These are phyloP conservation scores for Magnaporthiopsis poae DNA, from an alignment of 2,329 filamentous ascomycete species.

Conservation along the genomic window DNA sequence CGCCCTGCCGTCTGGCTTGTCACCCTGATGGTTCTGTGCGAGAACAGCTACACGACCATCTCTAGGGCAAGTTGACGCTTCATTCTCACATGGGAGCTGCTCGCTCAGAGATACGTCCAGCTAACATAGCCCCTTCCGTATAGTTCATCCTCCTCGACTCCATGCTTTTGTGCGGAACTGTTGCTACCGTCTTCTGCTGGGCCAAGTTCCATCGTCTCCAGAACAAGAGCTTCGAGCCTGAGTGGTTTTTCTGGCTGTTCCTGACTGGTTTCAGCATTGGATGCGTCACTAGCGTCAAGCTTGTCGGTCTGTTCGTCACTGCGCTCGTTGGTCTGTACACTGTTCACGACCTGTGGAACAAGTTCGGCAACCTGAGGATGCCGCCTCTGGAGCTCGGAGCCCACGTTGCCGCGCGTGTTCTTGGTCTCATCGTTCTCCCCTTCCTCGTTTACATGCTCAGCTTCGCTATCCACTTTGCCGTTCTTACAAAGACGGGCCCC, in stretches of 20 bases:
- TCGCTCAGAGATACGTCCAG: not conserved
- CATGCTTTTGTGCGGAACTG: constrained; percentile 98
- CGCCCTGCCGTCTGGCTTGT: constrained; percentile 87
- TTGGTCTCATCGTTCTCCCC: constrained; percentile 81
- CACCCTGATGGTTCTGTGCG: constrained; percentile 92
- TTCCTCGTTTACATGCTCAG: constrained; percentile 89
- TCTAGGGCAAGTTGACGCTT: constrained; percentile 44
- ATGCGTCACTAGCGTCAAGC: constrained; percentile 96
- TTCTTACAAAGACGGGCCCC: constrained; percentile 85
- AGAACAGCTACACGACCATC: constrained; percentile 98
- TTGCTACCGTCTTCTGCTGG: constrained; percentile 94
- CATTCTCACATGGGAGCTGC: not conserved
- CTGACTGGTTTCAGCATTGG: constrained; percentile 91
- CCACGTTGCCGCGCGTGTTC: constrained; percentile 69
- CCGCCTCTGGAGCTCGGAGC: constrained; percentile 59
- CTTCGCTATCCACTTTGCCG: constrained; percentile 87
- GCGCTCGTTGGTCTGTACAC: constrained; percentile 93
- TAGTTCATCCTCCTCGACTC: constrained; percentile 8
- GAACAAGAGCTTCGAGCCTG: constrained; percentile 71
- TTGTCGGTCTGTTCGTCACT: constrained; percentile 92
- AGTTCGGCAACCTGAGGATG: constrained; percentile 91
- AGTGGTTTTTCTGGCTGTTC: constrained; percentile 93
- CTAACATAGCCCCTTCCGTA: not conserved
- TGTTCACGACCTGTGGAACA: constrained; percentile 91
- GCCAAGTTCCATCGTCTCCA: constrained; percentile 88